Evolutionary conservation across 1,284 basidiomycete genomes (phyloP).

Genomic region (Fomitopsis palustris): DNA sequence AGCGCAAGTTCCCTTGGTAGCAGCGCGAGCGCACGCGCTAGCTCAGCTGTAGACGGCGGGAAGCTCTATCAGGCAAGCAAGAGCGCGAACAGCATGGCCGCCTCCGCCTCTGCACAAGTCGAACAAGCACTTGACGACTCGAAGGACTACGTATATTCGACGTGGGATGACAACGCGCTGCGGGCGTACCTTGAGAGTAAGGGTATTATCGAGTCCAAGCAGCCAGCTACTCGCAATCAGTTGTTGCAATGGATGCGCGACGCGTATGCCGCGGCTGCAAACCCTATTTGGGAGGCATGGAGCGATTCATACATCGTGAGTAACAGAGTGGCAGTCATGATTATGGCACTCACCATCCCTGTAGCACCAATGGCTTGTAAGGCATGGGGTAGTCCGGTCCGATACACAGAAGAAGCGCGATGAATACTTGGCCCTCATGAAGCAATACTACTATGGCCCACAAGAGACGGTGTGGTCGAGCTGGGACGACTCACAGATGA

Average conservation of each 20-base stretch:
- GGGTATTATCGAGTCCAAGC: constrained; percentile 66
- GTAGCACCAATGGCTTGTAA: constrained; percentile 79
- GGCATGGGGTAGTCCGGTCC: constrained; percentile 67
- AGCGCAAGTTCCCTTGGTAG: constrained; percentile 25
- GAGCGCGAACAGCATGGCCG: constrained; percentile 32
- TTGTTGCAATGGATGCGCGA: constrained; percentile 66
- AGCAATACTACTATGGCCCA: constrained; percentile 71
- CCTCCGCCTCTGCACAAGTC: constrained; percentile 51
- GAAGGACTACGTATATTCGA: constrained; percentile 85
- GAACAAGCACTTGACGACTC: constrained; percentile 62
- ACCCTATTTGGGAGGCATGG: constrained; percentile 82
- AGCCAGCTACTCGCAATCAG: constrained; percentile 62
- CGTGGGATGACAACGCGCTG: constrained; percentile 80
- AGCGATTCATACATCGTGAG: constrained; percentile 79
- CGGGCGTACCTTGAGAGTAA: constrained; percentile 72
- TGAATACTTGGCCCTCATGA: constrained; percentile 68
- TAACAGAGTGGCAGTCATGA: constrained; percentile 1
- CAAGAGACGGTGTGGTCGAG: constrained; percentile 59
- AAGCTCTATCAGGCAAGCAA: constrained; percentile 44
- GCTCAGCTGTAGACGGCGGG: constrained; percentile 54
- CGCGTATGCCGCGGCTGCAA: constrained; percentile 59
- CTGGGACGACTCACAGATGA: constrained; percentile 70
- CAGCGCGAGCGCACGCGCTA: constrained; percentile 30
- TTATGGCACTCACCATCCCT: constrained; percentile 1
- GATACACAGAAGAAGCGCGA: constrained; percentile 65